Conservation (phyloP, 169 alveolate species). For the Amoebophrya sp. region DNA sequence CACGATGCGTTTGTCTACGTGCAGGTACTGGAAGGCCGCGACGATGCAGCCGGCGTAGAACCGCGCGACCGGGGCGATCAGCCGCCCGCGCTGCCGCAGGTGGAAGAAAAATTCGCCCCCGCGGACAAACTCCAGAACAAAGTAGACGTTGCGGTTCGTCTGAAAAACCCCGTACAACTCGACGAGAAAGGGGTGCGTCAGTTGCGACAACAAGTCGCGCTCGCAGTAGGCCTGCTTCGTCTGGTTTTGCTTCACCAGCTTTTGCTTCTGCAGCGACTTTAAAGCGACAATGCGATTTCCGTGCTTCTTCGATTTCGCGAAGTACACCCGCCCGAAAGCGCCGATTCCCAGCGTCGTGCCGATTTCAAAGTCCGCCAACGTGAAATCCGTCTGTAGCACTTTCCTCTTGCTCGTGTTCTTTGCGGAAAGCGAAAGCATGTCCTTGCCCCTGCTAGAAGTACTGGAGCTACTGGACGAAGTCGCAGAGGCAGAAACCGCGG, state of each 20-base stretch:
- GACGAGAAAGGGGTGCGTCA: slow-evolving; percentile 68
- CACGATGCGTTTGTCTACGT: slow-evolving; percentile 72
- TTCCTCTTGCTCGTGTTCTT: too few relatives aligned
- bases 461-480: too few relatives aligned
- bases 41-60: slow-evolving; percentile 75
- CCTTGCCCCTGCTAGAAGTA: too few relatives aligned
- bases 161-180: slow-evolving; percentile 65
- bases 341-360: neutral
- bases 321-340: neutral
- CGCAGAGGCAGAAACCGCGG: too few relatives aligned
- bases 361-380: neutral
- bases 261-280: neutral
- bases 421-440: too few relatives aligned
- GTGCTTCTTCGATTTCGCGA: neutral
- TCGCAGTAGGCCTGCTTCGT: neutral
- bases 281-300: neutral
- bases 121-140: slow-evolving; percentile 58
- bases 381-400: too few relatives aligned
- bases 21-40: slow-evolving; percentile 88
- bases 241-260: neutral
- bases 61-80: slow-evolving; percentile 59
- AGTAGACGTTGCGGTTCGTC: slow-evolving; percentile 58
- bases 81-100: slow-evolving; percentile 63
- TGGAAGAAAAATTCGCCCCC: slow-evolving; percentile 78
- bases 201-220: slow-evolving; percentile 30